A percentile compares a stretch with the other conserved stretches of the same genome.
These are phyloP conservation scores for Leccinum variicolor DNA, from an alignment of 768 basidiomycete genomes.

Conservation along the genomic window DNA sequence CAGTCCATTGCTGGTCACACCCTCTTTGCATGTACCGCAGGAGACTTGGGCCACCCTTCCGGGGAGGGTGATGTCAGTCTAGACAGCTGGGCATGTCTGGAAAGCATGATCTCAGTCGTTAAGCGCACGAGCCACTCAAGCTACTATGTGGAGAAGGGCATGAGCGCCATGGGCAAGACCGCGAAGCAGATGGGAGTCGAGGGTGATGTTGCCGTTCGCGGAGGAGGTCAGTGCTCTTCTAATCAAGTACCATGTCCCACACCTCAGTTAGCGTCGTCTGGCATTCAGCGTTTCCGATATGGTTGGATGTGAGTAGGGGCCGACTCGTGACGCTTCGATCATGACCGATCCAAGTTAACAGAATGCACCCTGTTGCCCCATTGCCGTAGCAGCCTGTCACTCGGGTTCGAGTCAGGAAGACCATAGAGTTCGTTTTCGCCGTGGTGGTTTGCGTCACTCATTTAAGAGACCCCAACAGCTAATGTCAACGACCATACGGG, in stretches of 20 bases:
- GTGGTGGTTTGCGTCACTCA: neutral
- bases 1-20: constrained; percentile 78
- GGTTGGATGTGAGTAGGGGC: constrained; percentile 59
- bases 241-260: neutral
- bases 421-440: constrained; percentile 54
- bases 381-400: constrained; percentile 74
- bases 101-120: constrained; percentile 79
- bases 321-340: neutral
- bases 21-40: constrained; percentile 80
- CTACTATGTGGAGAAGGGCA: constrained; percentile 84
- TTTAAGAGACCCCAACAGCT: constrained; percentile 39
- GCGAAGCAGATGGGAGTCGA: constrained; percentile 69
- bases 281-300: constrained; percentile 75
- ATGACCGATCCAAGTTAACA: constrained; percentile 26
- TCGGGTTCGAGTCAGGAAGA: constrained; percentile 81
- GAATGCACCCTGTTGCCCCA: constrained; percentile 83
- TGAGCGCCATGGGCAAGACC: constrained; percentile 79
- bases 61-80: constrained; percentile 74
- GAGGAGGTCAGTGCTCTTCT: constrained; percentile 60
- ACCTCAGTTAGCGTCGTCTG: constrained; percentile 2
- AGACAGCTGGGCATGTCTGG: constrained; percentile 76
- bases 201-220: constrained; percentile 60
- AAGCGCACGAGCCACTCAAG: constrained; percentile 80
- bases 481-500: constrained; percentile 60
- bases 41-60: constrained; percentile 65